Percentiles rank a stretch among this genome's conserved stretches.
Conservation (phyloP, 441 rosid genomes). For the Corymbia calophylla region DNA sequence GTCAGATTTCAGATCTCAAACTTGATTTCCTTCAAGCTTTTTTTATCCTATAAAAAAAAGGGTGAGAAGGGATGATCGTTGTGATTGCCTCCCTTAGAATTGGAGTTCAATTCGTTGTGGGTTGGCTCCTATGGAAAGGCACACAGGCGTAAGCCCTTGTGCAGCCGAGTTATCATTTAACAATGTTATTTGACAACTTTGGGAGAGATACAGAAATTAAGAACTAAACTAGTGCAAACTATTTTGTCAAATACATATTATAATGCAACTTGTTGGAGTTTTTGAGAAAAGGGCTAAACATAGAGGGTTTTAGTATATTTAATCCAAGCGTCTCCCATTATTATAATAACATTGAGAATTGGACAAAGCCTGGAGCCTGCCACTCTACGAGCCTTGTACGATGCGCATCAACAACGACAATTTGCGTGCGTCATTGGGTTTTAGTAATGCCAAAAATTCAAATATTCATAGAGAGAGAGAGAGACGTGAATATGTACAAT, state of each 20-base stretch:
- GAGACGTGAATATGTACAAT: no score
- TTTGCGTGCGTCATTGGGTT: neutral
- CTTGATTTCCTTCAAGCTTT: neutral
- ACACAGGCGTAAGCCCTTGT: neutral
- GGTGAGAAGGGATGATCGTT: neutral
- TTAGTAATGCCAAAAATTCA: neutral
- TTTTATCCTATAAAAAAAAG: neutral
- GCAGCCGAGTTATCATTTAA: neutral
- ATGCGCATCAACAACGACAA: neutral
- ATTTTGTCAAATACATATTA: neutral
- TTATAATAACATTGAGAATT: neutral
- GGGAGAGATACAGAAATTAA: neutral
- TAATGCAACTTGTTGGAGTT: neutral
- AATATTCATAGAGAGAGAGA: neutral
- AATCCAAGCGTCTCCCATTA: no score
- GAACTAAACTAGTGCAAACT: neutral
- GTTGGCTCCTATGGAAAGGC: neutral
- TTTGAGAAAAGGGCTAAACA: neutral
- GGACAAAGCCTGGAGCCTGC: neutral
- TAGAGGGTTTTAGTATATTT: neutral
- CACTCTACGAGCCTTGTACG: neutral
- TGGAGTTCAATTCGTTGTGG: neutral
- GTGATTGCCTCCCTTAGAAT: neutral
- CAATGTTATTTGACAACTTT: neutral
- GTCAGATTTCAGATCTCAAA: neutral